A percentile compares a stretch with the other conserved stretches of the same genome.
phyloP scores from a whole-genome alignment of 1,284 basidiomycete genomes.

The Rhodotorula mucilaginosa region DNA sequence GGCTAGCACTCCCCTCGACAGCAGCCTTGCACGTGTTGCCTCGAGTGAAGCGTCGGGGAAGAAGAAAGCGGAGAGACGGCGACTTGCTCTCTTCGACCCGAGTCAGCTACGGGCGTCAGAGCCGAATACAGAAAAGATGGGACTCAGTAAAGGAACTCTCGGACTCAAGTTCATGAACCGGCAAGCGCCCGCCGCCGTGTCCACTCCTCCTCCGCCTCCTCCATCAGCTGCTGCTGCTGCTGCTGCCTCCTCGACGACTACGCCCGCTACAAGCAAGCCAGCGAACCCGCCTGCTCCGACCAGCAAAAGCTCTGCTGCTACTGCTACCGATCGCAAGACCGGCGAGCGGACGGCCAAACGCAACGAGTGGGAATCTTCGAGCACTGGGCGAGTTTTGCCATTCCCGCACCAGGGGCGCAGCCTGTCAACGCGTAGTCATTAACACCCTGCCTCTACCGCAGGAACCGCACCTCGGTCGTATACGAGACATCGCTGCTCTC shows the following conservation, averaged over 20 bases:
- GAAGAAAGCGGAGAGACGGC: not conserved
- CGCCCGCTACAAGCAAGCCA: not conserved
- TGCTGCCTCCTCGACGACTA: not conserved
- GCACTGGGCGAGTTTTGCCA: too few species aligned
- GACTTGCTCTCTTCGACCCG: not conserved
- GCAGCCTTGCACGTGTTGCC: too few species aligned
- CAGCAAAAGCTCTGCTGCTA: too few species aligned
- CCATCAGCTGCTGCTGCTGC: not conserved
- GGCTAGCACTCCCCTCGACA: too few species aligned
- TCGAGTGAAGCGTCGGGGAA: not conserved
- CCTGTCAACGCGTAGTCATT: not conserved
- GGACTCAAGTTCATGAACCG: conserved; percentile 38
- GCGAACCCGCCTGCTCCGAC: not conserved
- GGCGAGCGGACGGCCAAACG: too few species aligned
- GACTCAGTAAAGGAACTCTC: conserved; percentile 24
- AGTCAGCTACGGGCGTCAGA: not conserved
- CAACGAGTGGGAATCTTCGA: too few species aligned
- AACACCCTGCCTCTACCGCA: not conserved
- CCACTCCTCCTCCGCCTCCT: not conserved
- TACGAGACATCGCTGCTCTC: conserved; percentile 22
- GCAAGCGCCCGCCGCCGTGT: conserved; percentile 4
- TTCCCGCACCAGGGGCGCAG: not conserved
- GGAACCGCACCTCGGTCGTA: conserved; percentile 14
- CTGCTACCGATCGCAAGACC: too few species aligned
- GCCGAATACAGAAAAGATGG: not conserved